Percentiles rank a stretch among this genome's conserved stretches.
Conservation (phyloP, 2,329 filamentous ascomycete genomes). For the Endoconidiophora polonica region DNA sequence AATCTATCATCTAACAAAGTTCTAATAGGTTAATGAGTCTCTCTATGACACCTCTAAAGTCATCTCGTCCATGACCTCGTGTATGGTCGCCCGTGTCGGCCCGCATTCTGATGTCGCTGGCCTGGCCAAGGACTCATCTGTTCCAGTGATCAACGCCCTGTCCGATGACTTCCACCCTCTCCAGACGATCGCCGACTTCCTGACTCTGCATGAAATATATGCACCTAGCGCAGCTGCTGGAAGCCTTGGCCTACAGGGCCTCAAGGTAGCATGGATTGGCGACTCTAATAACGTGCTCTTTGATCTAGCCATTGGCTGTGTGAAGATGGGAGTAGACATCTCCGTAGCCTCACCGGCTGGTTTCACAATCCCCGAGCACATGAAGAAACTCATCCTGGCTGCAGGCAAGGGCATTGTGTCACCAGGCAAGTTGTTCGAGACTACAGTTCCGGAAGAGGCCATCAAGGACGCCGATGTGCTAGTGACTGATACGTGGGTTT, state of each 20-base stretch:
- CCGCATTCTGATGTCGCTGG: slow-evolving; percentile 58
- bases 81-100: slow-evolving; percentile 65
- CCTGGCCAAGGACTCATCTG: slow-evolving; percentile 54
- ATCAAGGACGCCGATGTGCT: slow-evolving; percentile 76
- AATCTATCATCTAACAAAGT: not conserved
- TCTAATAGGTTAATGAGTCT: slow-evolving; percentile 64
- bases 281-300: slow-evolving; percentile 96
- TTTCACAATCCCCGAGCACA: slow-evolving; percentile 62
- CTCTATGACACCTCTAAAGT: slow-evolving; percentile 84
- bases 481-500: slow-evolving; percentile 95
- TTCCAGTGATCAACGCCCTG: slow-evolving; percentile 74
- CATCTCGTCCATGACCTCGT: slow-evolving; percentile 83
- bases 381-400: slow-evolving; percentile 55
- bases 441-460: slow-evolving; percentile 65
- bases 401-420: slow-evolving; percentile 39
- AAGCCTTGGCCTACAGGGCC: slow-evolving; percentile 53
- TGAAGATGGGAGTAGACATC: slow-evolving; percentile 76
- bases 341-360: slow-evolving; percentile 72
- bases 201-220: slow-evolving; percentile 74
- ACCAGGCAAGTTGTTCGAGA: slow-evolving; percentile 56
- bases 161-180: slow-evolving; percentile 87
- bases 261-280: slow-evolving; percentile 92
- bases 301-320: slow-evolving; percentile 72
- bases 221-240: slow-evolving; percentile 16
- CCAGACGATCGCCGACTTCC: slow-evolving; percentile 84